Percentiles rank a stretch among this genome's conserved stretches.
phyloP scores from a whole-genome alignment of 163 green algal genomes.

The Chlorella variabilis region DNA sequence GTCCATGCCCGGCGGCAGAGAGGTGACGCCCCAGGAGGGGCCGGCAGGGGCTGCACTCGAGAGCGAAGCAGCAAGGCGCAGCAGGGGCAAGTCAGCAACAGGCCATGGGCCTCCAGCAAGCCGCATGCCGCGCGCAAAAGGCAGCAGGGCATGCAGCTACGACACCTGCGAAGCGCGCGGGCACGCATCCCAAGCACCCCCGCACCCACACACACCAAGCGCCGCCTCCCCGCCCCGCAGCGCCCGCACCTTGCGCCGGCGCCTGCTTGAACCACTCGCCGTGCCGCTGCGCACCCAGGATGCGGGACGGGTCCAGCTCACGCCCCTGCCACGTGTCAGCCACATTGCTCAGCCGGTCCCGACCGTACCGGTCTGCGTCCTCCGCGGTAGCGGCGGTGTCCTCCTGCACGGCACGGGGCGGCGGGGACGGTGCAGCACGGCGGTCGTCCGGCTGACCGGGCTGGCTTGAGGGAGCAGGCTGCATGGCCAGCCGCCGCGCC shows the following conservation, averaged over 20 bases:
- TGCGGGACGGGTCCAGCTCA: conserved; percentile 65
- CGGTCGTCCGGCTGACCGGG: too few species aligned
- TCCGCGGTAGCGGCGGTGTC: neutral
- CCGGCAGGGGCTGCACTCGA: conserved; percentile 42
- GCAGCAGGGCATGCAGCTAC: too few species aligned
- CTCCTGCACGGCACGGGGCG: too few species aligned
- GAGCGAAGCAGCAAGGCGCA: neutral
- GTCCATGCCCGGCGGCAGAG: conserved; percentile 61
- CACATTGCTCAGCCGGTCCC: conserved; percentile 57
- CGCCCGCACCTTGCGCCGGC: conserved; percentile 3
- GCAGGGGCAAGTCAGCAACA: too few species aligned
- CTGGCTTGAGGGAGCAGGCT: too few species aligned
- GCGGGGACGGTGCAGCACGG: neutral
- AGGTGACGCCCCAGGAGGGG: conserved; percentile 71
- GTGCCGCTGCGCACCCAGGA: conserved; percentile 70
- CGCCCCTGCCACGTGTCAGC: conserved; percentile 30
- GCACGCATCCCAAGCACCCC: too few species aligned
- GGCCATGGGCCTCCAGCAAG: too few species aligned
- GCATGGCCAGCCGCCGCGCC: too few species aligned
- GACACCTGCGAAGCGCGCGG: too few species aligned
- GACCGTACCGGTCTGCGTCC: conserved; percentile 36
- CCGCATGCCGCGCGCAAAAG: too few species aligned
- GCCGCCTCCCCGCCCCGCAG: too few species aligned
- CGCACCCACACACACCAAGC: too few species aligned
- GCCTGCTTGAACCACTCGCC: conserved; percentile 57